These are phyloP conservation scores for Xylariaceae sp. DNA, from an alignment of 2,329 filamentous ascomycete species.

Conservation along the genomic window DNA sequence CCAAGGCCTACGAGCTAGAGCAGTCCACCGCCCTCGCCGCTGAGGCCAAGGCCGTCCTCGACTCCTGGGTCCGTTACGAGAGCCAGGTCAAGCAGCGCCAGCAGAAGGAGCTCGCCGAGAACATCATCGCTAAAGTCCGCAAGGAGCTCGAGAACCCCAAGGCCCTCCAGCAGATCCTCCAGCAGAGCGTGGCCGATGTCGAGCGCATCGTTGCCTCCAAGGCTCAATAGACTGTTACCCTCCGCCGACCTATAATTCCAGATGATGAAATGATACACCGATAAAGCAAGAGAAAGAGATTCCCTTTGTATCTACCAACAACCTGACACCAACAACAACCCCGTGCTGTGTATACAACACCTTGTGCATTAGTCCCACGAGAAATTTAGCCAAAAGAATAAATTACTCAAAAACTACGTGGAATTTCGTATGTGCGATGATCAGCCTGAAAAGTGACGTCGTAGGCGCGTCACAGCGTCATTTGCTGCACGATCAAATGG, in stretches of 20 bases:
- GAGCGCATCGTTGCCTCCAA: constrained; percentile 75
- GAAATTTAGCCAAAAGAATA: constrained; percentile 28
- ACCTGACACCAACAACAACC: not conserved
- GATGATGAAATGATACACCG: constrained; percentile 26
- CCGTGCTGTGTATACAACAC: constrained; percentile 53
- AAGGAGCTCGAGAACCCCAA: constrained; percentile 99
- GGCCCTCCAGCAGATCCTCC: constrained; percentile 93
- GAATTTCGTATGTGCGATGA: not conserved
- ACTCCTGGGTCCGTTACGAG: constrained; percentile 99
- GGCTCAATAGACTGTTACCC: constrained; percentile 53
- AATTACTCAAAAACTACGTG: constrained; percentile 16
- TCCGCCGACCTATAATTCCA: constrained; percentile 15
- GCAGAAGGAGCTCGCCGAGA: constrained; percentile 91
- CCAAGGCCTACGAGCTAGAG: constrained; percentile 94
- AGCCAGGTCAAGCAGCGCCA: constrained; percentile 98
- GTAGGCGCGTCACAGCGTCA: no score
- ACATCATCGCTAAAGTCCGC: constrained; percentile 93
- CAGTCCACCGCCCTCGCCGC: constrained; percentile 88
- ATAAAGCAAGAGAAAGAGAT: constrained; percentile 34
- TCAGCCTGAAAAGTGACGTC: not conserved
- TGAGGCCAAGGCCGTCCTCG: constrained; percentile 92
- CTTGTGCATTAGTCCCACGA: constrained; percentile 56
- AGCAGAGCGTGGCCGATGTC: constrained; percentile 93
- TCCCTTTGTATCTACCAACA: constrained; percentile 50
- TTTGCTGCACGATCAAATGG: no score